A percentile compares a stretch with the other conserved stretches of the same genome.
Conservation (phyloP, 306 rosid genomes). For the Arachis stenosperma region DNA sequence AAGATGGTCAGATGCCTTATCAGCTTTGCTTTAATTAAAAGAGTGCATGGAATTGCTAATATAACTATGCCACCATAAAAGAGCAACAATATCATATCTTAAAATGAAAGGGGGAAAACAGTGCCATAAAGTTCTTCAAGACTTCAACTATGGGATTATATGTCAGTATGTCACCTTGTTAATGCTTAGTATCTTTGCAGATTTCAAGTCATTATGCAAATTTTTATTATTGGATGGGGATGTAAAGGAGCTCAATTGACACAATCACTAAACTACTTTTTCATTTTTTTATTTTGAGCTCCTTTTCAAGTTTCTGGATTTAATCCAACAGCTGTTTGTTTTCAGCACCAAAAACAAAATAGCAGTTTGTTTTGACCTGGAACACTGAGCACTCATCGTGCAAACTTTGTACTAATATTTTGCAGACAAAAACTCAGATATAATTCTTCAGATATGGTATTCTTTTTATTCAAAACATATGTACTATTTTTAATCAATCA, state of each 20-base stretch:
- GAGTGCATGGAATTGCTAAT: background rate
- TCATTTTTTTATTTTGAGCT: background rate
- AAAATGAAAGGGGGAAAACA: no score
- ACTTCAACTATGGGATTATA: background rate
- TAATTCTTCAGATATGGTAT: background rate
- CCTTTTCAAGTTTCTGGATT: constrained; percentile 3
- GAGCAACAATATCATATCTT: background rate
- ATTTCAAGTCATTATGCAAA: background rate
- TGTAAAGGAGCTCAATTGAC: background rate
- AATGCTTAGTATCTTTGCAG: constrained; percentile 1
- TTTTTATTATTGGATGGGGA: background rate
- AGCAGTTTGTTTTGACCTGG: background rate
- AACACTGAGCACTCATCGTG: background rate
- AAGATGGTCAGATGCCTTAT: background rate
- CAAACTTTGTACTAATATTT: constrained; percentile 3
- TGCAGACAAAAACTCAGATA: no score
- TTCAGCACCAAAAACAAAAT: no score
- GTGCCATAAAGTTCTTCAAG: no score
- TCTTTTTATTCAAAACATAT: background rate
- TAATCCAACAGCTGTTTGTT: background rate
- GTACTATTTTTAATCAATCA: background rate
- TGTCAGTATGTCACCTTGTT: background rate
- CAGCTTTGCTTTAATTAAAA: background rate
- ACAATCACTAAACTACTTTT: constrained; percentile 11
- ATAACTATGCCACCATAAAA: background rate